Base-by-base conservation (phyloP, 106 monocot species). In the Narthecium ossifragum region DNA sequence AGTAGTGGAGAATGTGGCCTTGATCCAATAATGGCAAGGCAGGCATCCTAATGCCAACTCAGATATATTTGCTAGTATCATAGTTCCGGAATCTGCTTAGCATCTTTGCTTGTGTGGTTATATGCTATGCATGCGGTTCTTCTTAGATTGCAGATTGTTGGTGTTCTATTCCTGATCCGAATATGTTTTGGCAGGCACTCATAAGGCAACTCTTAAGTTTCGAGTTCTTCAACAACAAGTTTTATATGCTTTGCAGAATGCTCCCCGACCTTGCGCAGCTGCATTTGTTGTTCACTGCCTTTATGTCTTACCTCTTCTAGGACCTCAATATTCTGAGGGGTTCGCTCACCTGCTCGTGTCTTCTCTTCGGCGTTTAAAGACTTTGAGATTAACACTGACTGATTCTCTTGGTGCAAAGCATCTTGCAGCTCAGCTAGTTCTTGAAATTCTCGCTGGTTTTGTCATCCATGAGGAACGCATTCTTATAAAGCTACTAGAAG, bases 331-430 rank as follows among this genome's bases (percentile, higher is more conserved):
- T 61, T 37, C 78, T 50, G 96, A 90, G 71, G 96, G 96, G 2
- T 96, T 96, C 59, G 79, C 86, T 51, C 96, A 96, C 68, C 74
- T 96, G 70, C 70, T 96, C 50, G 69, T 76, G 59, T 86, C 86
- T 60, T 86, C 85, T 61, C 57, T 90, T 54, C 69, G 71, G 34
- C 83, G 84, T 49, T 62, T 90, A 25, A 69, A 66, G 69, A 47
- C 61, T 34, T 28, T 59, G 24, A 58, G 73, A 48, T 64, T 63
- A 15, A 20, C 28, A 27, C 21, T 36, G 26, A 37, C 71, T 39
- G 70, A 83, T 68, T 79, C 68, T 68, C 55, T 65, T 26, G 67
- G 84, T 32, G 71, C 90, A 60, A 96, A 90, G 43, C 61, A 24
- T 29, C 46, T 86, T 55, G 96, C 84, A 30, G 73, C 76, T 13